Percentiles rank a stretch among this genome's conserved stretches.
These are phyloP conservation scores for Cornus florida DNA, from an alignment of 148 eudicot genomes.

Conservation along the genomic window DNA sequence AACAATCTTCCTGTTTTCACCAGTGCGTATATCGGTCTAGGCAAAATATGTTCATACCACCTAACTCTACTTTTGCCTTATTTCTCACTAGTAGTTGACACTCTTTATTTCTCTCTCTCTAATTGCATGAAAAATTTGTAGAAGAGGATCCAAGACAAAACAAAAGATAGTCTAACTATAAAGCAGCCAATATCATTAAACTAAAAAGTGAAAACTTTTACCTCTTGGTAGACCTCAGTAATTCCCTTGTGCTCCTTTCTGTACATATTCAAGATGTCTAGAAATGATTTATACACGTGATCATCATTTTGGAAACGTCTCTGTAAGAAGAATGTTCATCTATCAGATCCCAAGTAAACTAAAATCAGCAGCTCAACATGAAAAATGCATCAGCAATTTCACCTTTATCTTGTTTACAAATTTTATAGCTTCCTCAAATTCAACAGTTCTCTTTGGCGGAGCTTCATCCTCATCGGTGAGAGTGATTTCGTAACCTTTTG, in stretches of 20 bases:
- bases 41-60: no score
- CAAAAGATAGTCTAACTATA: neutral
- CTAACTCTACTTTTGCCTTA: no score
- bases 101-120: no score
- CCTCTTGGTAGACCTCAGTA: conserved; percentile 91
- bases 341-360: conserved; percentile 10
- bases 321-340: conserved; percentile 36
- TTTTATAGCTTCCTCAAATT: conserved; percentile 93
- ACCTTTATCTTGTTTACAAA: conserved; percentile 99
- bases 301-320: conserved; percentile 88
- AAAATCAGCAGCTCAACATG: conserved; percentile 7
- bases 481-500: conserved; percentile 94
- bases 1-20: no score
- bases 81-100: no score
- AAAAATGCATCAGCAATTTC: conserved; percentile 8
- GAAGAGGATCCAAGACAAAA: neutral
- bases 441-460: conserved; percentile 75
- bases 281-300: conserved; percentile 87
- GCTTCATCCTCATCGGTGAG: conserved; percentile 66
- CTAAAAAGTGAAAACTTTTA: conserved; percentile 15
- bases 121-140: neutral
- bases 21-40: no score
- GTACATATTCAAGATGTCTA: conserved; percentile 90
- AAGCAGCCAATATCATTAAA: neutral
- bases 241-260: conserved; percentile 90